Evolutionary conservation across 345 rosid species (phyloP), one percentile per base, ranked within the genome.

Genomic region (Eucalyptus erythrocorys): DNA sequence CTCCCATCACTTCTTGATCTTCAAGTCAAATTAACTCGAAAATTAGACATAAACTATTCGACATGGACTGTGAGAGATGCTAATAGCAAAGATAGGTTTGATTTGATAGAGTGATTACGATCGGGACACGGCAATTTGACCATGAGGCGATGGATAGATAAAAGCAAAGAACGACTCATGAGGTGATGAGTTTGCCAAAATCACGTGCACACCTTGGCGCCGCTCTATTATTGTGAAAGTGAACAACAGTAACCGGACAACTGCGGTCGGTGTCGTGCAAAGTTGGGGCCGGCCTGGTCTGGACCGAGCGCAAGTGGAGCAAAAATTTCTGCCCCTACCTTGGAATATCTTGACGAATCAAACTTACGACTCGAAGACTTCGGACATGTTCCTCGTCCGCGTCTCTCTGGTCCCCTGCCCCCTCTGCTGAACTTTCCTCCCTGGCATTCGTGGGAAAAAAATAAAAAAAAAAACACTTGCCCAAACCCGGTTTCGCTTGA

Each of bases 171-270:
- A 17, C 2, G 12, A 34, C 10, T 34, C 32, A 32, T 14, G 21
- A 0, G 21, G 80, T 5, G 43, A 71, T 34, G 81, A 71, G 1
- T 34, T 71, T 71, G 43, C 4, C 12, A 3, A 68, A 0, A 0
- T 68, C 13, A 0, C 2, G 1, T 32, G 13, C 37, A 8, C 80
- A 16, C 17, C 16, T 68, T 0, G 24, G 5, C 19, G 0, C 1
- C 43, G 34, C 80, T 17, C 7, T 8, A 3, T 66, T 66, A 15
- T 34, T 34, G 24, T 68, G 7, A 68, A 1, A 32, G 24, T 9
- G 24, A 68, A 68, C 13, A 4, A 34, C 9, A 17, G 5, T 34
- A 68, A 12, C 21, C 4, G 0, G 24, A 68, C 24, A 2, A 68
- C 7, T 32, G 3, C 10, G 43, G 37, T 68, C 26, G 13, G 24